Evolutionary conservation across 495 filamentous ascomycete species (phyloP), one percentile per base, ranked within the genome.

Genomic region (Aspergillus bertholletiae): DNA sequence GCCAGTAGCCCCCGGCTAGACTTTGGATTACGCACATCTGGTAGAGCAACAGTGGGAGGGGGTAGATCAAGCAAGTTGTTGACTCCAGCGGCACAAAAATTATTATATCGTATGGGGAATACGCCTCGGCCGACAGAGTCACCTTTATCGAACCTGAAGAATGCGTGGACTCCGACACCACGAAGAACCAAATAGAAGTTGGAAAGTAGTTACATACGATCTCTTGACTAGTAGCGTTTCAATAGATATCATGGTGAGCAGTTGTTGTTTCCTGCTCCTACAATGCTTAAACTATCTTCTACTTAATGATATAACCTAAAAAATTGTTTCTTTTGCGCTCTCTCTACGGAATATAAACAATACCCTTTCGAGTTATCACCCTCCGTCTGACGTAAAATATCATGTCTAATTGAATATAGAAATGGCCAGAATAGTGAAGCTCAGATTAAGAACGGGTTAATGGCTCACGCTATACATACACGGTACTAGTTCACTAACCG

Each of bases 21-120:
- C 20, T 74, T 73, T 46, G 85, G 76, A 2, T 69, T 80, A 15
- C 69, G 89, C 54, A 90, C 89, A 0, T 63, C 64, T 7, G 61
- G 60, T 32, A 28, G 58, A 37, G 57, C 55, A 1, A 54, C 56
- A 24, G 45, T 47, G 7, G 59, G 49, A 2, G 55, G 47, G 17
- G n/a, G n/a, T n/a, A n/a, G n/a, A n/a, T 53, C 46, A 37, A 61
- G 41, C 37, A 76, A 72, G 56, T 55, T 68, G 55, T 61, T 82
- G 51, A 81, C 79, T 15, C 94, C 94, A 15, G 94, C 94, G 7
- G 94, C 84, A 30, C 84, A 89, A 73, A 83, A 84, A 64, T 67
- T 98, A 49, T 84, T 90, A 74, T 79, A 82, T 40, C 84, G 77
- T 60, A 81, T 93, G 39, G 84, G 83, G 28, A 81, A 74, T 45